Evolutionary conservation across 192 early-diverging fungal species (phyloP), one percentile per base, ranked within the genome.

Genomic region (Podila minutissima): DNA sequence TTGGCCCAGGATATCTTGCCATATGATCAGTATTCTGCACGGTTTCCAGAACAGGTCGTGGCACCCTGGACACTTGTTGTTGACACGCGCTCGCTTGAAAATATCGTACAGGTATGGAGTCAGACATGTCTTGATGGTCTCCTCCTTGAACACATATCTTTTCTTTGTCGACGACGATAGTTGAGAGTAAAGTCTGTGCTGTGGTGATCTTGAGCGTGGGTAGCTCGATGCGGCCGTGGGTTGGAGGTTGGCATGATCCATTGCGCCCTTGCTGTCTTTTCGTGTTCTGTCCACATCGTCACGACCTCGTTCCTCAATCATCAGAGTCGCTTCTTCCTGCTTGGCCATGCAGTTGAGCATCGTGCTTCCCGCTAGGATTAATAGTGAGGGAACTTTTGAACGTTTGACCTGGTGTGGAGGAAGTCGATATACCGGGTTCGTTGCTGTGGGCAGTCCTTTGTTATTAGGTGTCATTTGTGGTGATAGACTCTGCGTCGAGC

Each of bases 1-100:
- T 59, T 81, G 77, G 22, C 77, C 77, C 31, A 81, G 9, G 9
- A 81, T 32, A 10, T 81, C 77, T 41, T 81, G 71, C 77, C 77
- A 81, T 2, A 81, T 57, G 7, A 69, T 62, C 49, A 72, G 48
- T 20, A 73, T 69, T 32, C 71, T 59, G 53, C 77, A 81, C 0
- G 77, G 65, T 15, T 69, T 81, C 70, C 70, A 73, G 49, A 73
- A 81, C 46, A 7, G 26, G 28, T 24, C 24, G 19, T 81, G 66
- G 26, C 77, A 81, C 2, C 77, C 77, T 17, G 62, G 61, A 55
- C 77, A 81, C 13, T 55, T 22, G 22, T 72, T 72, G 29, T 72
- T 81, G 28, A 22, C 59, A 51, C 61, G 53, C 2, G 77, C 77
- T 58, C 77, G 26, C 22, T 59, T 72, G 57, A 61, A 73, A 24